Evolutionary conservation across 164 flowering plant genomes (phyloP).

Genomic region (Protea cynaroides): DNA sequence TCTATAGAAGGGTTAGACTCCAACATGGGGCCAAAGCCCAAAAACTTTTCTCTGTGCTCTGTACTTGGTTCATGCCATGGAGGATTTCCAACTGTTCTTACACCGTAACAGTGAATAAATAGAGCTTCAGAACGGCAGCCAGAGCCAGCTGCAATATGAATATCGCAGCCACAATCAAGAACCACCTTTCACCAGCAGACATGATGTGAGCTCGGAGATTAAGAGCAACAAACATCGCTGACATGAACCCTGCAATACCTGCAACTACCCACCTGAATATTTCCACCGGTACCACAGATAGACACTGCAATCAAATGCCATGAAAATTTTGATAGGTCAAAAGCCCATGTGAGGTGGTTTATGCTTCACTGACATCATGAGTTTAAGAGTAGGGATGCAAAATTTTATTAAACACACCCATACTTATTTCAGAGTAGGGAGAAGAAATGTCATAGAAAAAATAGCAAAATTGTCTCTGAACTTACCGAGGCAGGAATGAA

Average conservation of each 20-base stretch:
- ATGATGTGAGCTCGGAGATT: constrained; percentile 81
- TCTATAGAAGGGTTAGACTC: constrained; percentile 7
- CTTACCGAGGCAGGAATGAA: constrained; percentile 94
- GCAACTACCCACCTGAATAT: constrained; percentile 88
- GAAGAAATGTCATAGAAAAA: no score
- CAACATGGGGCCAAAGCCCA: constrained; percentile 6
- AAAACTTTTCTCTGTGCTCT: not conserved
- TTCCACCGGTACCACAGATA: constrained; percentile 74
- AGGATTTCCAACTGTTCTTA: constrained; percentile 11
- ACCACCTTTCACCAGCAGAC: constrained; percentile 95
- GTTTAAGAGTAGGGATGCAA: not conserved
- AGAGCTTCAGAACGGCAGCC: constrained; percentile 71
- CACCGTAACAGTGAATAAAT: constrained; percentile 80
- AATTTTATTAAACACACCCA: no score
- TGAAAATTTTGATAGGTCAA: constrained; percentile 1
- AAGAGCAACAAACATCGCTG: constrained; percentile 89
- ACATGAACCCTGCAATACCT: constrained; percentile 94
- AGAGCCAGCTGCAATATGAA: constrained; percentile 89
- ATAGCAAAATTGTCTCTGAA: constrained; percentile 1
- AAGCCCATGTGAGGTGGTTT: no score
- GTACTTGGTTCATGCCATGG: constrained; percentile 1
- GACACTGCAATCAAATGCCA: constrained; percentile 47
- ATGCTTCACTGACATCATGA: no score
- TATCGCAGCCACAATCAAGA: constrained; percentile 83
- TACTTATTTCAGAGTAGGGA: no score